These are phyloP conservation scores for Desmodesmus armatus DNA, from an alignment of 139 green algal species.

Conservation along the genomic window DNA sequence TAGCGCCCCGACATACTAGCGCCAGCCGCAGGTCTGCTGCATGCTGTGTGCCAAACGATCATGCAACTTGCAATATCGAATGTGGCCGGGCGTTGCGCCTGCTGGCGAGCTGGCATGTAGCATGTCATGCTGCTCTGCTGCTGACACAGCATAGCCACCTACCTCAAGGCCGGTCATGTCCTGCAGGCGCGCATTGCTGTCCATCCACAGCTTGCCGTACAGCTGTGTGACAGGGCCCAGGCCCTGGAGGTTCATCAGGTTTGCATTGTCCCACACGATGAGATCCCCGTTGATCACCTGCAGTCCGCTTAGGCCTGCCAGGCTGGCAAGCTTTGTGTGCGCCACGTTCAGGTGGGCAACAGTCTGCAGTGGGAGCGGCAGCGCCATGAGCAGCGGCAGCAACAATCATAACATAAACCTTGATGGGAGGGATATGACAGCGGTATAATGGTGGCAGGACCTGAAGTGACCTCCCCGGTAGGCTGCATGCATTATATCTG, in stretches of 20 bases:
- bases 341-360: conserved; percentile 34
- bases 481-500: too few species aligned
- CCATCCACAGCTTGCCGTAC: conserved; percentile 27
- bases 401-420: too few species aligned
- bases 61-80: too few species aligned
- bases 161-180: conserved; percentile 32
- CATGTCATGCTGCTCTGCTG: background rate
- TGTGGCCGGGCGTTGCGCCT: too few species aligned
- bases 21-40: too few species aligned
- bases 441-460: too few species aligned
- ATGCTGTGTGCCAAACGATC: too few species aligned
- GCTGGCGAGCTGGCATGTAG: too few species aligned
- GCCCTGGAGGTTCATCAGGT: background rate
- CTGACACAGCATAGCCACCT: background rate
- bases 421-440: too few species aligned
- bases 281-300: background rate
- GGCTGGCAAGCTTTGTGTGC: background rate
- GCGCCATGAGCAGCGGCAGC: too few species aligned
- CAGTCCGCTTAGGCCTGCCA: conserved; percentile 7
- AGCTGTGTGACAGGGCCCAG: conserved; percentile 11
- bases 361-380: background rate
- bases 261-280: conserved; percentile 17
- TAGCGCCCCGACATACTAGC: too few species aligned
- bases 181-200: background rate
- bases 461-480: too few species aligned